Evolutionary conservation across 441 rosid genomes (phyloP).

Genomic region (Heliophila coronopifolia): DNA sequence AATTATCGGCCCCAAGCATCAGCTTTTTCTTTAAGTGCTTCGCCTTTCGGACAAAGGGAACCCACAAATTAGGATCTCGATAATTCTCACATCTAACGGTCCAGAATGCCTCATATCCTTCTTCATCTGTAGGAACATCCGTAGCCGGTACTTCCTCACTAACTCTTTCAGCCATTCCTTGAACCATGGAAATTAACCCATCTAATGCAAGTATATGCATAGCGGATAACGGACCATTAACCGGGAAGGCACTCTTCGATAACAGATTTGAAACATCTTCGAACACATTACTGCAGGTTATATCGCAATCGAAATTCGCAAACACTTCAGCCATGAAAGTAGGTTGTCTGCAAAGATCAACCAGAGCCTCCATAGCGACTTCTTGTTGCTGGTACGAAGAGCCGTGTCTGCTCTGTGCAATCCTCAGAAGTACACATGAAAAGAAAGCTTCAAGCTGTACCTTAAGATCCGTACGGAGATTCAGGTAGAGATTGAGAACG

Average conservation of each 20-base stretch:
- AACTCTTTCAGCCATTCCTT: conserved; percentile 69
- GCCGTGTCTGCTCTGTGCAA: conserved; percentile 76
- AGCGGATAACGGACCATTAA: conserved; percentile 76
- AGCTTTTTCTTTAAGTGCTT: conserved; percentile 67
- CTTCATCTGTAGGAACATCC: conserved; percentile 37
- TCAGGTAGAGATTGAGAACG: conserved; percentile 77
- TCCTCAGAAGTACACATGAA: conserved; percentile 76
- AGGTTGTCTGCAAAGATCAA: conserved; percentile 83
- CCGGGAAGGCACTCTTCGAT: conserved; percentile 85
- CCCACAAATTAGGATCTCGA: conserved; percentile 58
- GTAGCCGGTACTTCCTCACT: conserved; percentile 42
- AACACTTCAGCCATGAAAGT: conserved; percentile 77
- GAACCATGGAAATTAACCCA: conserved; percentile 64
- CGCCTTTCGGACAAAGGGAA: conserved; percentile 68
- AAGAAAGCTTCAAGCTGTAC: conserved; percentile 91
- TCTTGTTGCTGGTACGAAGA: conserved; percentile 84
- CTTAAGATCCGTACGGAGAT: conserved; percentile 70
- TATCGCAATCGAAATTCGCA: conserved; percentile 89
- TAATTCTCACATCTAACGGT: conserved; percentile 58
- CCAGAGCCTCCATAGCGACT: conserved; percentile 91
- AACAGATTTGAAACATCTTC: conserved; percentile 75
- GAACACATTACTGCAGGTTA: conserved; percentile 72
- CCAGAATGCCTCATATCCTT: conserved; percentile 67
- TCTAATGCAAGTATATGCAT: conserved; percentile 86
- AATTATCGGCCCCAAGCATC: conserved; percentile 81